A percentile compares a stretch with the other conserved stretches of the same genome.
Evolutionary conservation across 2,329 filamentous ascomycete genomes (phyloP).

Genomic region (Exutisphaerella laricina): DNA sequence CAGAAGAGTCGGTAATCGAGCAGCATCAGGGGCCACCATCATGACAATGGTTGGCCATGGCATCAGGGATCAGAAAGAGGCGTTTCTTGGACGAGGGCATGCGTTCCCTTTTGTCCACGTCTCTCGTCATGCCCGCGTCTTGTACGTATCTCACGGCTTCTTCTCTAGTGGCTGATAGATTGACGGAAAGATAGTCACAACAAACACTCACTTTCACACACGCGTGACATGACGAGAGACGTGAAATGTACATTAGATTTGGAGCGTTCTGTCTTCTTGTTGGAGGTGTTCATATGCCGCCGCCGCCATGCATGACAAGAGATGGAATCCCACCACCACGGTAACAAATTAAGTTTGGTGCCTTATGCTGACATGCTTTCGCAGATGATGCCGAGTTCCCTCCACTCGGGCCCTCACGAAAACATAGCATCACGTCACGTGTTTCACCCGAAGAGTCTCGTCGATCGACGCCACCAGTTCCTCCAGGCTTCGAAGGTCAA

Average conservation of each 20-base stretch:
- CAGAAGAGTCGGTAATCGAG: constrained; percentile 20
- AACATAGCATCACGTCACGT: constrained; percentile 23
- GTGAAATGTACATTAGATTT: constrained; percentile 19
- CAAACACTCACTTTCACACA: constrained; percentile 14
- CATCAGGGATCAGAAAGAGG: constrained; percentile 7
- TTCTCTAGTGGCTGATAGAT: constrained; percentile 32
- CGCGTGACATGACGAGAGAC: constrained; percentile 24
- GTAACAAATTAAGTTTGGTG: background rate
- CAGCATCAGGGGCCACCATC: constrained; percentile 17
- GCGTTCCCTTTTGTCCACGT: constrained; percentile 19
- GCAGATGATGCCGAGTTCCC: constrained; percentile 30
- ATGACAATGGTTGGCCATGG: constrained; percentile 16
- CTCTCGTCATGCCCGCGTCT: constrained; percentile 25
- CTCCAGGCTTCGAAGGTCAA: constrained; percentile 33
- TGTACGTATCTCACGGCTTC: constrained; percentile 32
- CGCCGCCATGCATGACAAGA: constrained; percentile 21
- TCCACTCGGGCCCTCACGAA: constrained; percentile 21
- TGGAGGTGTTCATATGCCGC: constrained; percentile 11
- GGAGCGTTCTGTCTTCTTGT: constrained; percentile 15
- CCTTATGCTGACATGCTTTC: constrained; percentile 15
- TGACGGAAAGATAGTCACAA: constrained; percentile 32
- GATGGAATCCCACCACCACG: constrained; percentile 10
- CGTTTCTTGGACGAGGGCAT: constrained; percentile 9
- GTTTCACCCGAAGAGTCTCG: constrained; percentile 27
- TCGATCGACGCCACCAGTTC: constrained; percentile 32